These are phyloP conservation scores for Brassica balearica DNA, from an alignment of 441 rosid species.

Conservation along the genomic window DNA sequence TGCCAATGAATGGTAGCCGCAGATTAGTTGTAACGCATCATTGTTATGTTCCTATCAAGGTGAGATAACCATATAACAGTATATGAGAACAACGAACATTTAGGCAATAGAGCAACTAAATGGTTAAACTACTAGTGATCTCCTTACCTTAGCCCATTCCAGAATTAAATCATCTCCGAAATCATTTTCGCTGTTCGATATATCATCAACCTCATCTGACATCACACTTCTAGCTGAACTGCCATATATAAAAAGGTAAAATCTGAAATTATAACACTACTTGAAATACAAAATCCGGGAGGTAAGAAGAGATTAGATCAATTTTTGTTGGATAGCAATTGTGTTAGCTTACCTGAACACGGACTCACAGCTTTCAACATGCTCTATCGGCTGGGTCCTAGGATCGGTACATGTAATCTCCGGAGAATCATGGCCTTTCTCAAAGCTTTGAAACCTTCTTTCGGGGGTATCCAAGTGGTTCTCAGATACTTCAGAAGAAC, in stretches of 20 bases:
- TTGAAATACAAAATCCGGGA: neutral
- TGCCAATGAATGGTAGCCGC: constrained; percentile 78
- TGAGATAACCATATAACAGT: constrained; percentile 34
- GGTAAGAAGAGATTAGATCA: neutral
- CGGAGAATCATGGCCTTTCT: constrained; percentile 70
- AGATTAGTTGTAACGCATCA: constrained; percentile 79
- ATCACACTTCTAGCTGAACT: constrained; percentile 87
- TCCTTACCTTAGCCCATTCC: constrained; percentile 97
- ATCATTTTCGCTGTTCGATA: constrained; percentile 60
- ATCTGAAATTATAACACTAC: constrained; percentile 41
- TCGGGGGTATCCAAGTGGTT: constrained; percentile 61
- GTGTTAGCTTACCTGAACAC: constrained; percentile 69
- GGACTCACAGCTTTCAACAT: constrained; percentile 74
- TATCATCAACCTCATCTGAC: constrained; percentile 77
- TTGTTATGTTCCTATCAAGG: constrained; percentile 79
- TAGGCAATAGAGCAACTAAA: constrained; percentile 12
- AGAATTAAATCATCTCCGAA: constrained; percentile 70
- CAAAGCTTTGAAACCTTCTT: constrained; percentile 57
- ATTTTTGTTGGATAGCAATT: neutral
- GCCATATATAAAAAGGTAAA: constrained; percentile 68
- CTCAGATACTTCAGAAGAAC: constrained; percentile 74
- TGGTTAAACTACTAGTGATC: constrained; percentile 20
- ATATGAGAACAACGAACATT: constrained; percentile 36
- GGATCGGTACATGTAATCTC: constrained; percentile 54
- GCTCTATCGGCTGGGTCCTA: constrained; percentile 58